Evolutionary conservation across 2,329 filamentous ascomycete genomes (phyloP).

Genomic region (Coniella lustricola): DNA sequence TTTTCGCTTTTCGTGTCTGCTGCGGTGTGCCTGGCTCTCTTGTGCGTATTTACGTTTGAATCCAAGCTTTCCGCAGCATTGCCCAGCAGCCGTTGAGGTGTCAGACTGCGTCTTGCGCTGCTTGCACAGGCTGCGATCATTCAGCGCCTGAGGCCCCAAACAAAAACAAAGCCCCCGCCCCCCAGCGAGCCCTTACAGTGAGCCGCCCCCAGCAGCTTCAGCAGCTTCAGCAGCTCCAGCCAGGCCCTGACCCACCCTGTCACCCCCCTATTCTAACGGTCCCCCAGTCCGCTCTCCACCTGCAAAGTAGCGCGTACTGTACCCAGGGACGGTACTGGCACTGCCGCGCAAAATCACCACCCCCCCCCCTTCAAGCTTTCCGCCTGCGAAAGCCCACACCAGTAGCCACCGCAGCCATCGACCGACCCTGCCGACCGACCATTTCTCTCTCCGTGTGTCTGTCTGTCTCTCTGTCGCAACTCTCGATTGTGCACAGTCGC

Average conservation of each 20-base stretch:
- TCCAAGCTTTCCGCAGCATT: no score
- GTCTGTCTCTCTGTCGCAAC: not conserved
- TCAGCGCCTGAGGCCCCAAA: not conserved
- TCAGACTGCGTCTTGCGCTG: no score
- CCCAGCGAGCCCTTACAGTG: not conserved
- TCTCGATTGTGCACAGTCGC: not conserved
- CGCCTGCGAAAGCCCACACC: no score
- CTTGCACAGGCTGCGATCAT: no score
- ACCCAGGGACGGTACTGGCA: no score
- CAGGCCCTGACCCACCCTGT: not conserved
- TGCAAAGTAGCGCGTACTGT: constrained; percentile 6
- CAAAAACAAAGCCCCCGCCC: constrained; percentile 1
- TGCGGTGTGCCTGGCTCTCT: no score
- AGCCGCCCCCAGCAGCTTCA: not conserved
- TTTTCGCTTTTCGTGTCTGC: no score
- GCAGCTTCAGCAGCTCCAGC: no score
- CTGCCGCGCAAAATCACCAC: constrained; percentile 11
- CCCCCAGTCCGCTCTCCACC: constrained; percentile 9
- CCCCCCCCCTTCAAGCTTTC: constrained; percentile 3
- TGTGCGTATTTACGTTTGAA: no score
- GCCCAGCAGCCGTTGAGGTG: no score
- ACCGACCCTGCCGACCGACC: not conserved
- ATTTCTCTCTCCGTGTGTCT: no score
- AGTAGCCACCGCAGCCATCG: not conserved
- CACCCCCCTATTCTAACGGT: constrained; percentile 4